Evolutionary conservation across 1,284 basidiomycete genomes (phyloP).

Genomic region (Neonothopanus nambi): DNA sequence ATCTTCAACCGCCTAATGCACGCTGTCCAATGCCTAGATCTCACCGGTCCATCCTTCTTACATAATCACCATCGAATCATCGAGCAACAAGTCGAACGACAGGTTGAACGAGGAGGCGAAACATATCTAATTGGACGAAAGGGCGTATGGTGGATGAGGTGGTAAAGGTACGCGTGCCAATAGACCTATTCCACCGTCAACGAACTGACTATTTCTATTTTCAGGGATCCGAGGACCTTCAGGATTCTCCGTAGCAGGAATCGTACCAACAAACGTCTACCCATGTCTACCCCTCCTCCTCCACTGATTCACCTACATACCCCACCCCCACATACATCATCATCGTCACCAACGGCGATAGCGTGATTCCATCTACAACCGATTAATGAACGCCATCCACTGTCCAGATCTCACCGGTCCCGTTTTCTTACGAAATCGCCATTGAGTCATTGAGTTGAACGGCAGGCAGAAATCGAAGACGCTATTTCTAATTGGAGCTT

Average conservation of each 20-base stretch:
- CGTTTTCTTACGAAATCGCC: conserved; percentile 55
- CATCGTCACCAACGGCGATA: conserved; percentile 72
- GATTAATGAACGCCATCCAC: conserved; percentile 60
- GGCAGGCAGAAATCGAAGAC: conserved; percentile 59
- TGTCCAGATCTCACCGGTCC: conserved; percentile 60
- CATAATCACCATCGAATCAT: conserved; percentile 70
- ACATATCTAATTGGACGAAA: conserved; percentile 65
- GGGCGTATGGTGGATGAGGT: conserved; percentile 43
- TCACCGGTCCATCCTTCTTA: conserved; percentile 52
- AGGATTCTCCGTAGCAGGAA: conserved; percentile 70
- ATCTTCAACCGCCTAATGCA: conserved; percentile 67
- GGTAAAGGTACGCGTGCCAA: too few relatives aligned
- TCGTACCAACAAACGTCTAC: conserved; percentile 72
- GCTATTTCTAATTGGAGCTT: conserved; percentile 62
- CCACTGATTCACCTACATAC: conserved; percentile 35
- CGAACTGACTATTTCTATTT: too few relatives aligned
- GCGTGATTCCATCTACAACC: conserved; percentile 66
- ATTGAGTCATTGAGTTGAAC: conserved; percentile 59
- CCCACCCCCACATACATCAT: too few relatives aligned
- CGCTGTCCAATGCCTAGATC: conserved; percentile 56
- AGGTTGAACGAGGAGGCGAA: conserved; percentile 57
- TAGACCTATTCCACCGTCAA: too few relatives aligned
- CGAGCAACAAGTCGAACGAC: too few relatives aligned
- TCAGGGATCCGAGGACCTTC: conserved; percentile 64
- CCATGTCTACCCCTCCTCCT: conserved; percentile 53